Percentiles rank a stretch among this genome's conserved stretches.
Evolutionary conservation across 345 rosid genomes (phyloP).

Genomic region (Cardamine occulta): DNA sequence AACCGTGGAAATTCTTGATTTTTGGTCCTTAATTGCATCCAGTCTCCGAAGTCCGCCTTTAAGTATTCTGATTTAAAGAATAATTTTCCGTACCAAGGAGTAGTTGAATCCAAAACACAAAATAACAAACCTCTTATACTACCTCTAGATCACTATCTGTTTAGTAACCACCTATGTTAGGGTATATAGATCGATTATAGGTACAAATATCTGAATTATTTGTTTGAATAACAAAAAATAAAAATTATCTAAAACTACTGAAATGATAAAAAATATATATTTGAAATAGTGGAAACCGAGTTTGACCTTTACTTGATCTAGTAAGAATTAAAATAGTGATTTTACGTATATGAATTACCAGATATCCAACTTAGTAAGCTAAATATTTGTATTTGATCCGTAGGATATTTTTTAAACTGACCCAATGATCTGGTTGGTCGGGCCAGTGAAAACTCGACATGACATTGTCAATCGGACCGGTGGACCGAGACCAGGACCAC

Average conservation of each 20-base stretch:
- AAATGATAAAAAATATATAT: no score
- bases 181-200: no score
- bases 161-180: background rate
- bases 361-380: background rate
- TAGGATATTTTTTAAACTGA: background rate
- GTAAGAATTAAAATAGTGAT: background rate
- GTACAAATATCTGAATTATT: background rate
- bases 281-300: background rate
- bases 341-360: background rate
- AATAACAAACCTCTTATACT: no score
- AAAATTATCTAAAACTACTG: background rate
- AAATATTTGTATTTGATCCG: background rate
- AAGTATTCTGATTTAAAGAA: no score
- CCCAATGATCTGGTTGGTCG: conserved; percentile 18
- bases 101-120: no score
- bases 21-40: no score
- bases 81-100: no score
- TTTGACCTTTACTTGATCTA: background rate
- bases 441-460: conserved; percentile 35
- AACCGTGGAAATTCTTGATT: no score
- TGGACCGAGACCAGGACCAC: conserved; percentile 28
- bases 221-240: background rate
- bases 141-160: no score
- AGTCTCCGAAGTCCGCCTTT: no score
- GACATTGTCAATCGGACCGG: conserved; percentile 14